Evolutionary conservation across 345 rosid genomes (phyloP).

Genomic region (Sapria himalayana): DNA sequence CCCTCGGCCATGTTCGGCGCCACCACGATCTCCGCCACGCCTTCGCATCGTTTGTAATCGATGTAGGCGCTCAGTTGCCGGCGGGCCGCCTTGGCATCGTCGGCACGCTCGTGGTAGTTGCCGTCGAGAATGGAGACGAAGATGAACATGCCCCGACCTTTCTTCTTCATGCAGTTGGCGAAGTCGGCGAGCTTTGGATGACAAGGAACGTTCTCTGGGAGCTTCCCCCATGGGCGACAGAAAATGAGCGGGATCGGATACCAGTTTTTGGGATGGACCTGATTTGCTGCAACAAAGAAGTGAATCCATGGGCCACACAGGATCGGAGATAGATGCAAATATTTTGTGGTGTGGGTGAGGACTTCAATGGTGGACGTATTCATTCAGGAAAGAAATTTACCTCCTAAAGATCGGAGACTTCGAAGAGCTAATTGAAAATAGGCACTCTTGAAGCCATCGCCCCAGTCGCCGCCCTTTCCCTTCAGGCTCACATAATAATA

Average conservation of each 20-base stretch:
- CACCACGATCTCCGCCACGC: slow-evolving; percentile 95
- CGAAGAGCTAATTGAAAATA: slow-evolving; percentile 98
- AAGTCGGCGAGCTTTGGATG: slow-evolving; percentile 97
- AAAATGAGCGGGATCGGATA: slow-evolving; percentile 93
- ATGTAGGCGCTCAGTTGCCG: slow-evolving; percentile 74
- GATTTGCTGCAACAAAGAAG: slow-evolving; percentile 44
- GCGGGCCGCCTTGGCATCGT: slow-evolving; percentile 87
- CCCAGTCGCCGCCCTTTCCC: slow-evolving; percentile 99
- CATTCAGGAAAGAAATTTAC: no score
- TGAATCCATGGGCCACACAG: background rate
- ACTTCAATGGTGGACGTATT: no score
- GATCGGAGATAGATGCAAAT: background rate
- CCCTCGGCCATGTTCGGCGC: slow-evolving; percentile 97
- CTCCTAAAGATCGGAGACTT: slow-evolving; percentile 98
- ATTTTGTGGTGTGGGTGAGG: no score
- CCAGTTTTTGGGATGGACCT: slow-evolving; percentile 99
- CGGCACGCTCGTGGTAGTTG: slow-evolving; percentile 82
- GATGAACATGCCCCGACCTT: slow-evolving; percentile 98
- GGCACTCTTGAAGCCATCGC: slow-evolving; percentile 99
- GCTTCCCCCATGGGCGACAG: slow-evolving; percentile 99
- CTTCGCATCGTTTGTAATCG: slow-evolving; percentile 85
- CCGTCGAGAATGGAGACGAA: slow-evolving; percentile 81
- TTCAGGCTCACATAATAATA: slow-evolving; percentile 88
- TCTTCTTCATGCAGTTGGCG: slow-evolving; percentile 98
- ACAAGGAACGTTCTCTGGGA: slow-evolving; percentile 96